Percentiles rank a stretch among this genome's conserved stretches.
Evolutionary conservation across 1,139 yeast genomes (phyloP).

Genomic region (Kodamaea sp.): DNA sequence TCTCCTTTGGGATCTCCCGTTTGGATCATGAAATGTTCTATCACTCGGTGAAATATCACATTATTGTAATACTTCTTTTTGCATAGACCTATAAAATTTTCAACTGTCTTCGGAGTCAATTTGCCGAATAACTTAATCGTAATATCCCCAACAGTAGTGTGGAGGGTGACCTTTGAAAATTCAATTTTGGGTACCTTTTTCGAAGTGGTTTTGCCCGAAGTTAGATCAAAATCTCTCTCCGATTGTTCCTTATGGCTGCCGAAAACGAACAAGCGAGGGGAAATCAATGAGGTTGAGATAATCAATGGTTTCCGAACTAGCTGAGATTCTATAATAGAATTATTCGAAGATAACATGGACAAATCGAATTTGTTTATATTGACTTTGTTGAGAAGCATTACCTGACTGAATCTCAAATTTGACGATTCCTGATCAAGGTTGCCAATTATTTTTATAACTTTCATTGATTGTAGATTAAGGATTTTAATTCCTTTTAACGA

Average conservation of each 20-base stretch:
- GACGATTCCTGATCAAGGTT: slow-evolving; percentile 24
- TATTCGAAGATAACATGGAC: slow-evolving; percentile 38
- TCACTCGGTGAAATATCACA: slow-evolving; percentile 48
- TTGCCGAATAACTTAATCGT: slow-evolving; percentile 34
- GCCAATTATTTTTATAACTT: slow-evolving; percentile 30
- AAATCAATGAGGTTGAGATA: slow-evolving; percentile 30
- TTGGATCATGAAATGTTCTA: slow-evolving; percentile 53
- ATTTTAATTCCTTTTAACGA: slow-evolving; percentile 36
- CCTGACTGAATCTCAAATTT: slow-evolving; percentile 23
- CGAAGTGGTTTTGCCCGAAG: slow-evolving; percentile 5
- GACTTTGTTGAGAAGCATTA: slow-evolving; percentile 16
- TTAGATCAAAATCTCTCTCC: slow-evolving; percentile 16
- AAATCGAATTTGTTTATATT: slow-evolving; percentile 22
- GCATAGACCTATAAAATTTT: slow-evolving; percentile 43
- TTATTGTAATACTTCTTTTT: slow-evolving; percentile 40
- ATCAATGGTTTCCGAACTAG: slow-evolving; percentile 32
- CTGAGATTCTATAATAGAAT: slow-evolving; percentile 36
- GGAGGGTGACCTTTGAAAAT: slow-evolving; percentile 27
- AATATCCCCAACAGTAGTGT: slow-evolving; percentile 51
- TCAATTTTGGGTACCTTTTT: slow-evolving; percentile 1
- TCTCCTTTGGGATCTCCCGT: slow-evolving; percentile 54
- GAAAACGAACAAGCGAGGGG: slow-evolving; percentile 34
- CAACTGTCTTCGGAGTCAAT: slow-evolving; percentile 44
- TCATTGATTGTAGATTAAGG: slow-evolving; percentile 29
- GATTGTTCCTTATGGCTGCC: slow-evolving; percentile 20